phyloP scores from a whole-genome alignment of 2,329 filamentous ascomycete genomes.

The Colletotrichum chrysophilum region DNA sequence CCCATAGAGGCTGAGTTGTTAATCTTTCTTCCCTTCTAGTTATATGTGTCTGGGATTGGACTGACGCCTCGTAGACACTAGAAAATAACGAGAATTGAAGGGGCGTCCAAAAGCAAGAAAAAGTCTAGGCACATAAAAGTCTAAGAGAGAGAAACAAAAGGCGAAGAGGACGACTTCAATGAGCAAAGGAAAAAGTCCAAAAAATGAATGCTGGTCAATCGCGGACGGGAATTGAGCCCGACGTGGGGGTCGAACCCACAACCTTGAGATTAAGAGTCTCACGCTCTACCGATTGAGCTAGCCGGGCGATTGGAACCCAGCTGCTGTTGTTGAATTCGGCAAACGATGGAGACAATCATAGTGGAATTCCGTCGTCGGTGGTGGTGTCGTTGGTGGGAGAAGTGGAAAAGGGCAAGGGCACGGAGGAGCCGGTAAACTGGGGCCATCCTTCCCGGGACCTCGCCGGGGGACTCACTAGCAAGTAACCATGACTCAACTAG shows the following conservation, averaged over 20 bases:
- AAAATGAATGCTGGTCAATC: not conserved
- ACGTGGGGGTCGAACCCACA: slow-evolving; percentile 53
- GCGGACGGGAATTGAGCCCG: slow-evolving; percentile 22
- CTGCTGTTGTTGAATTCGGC: not conserved
- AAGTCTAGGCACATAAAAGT: not conserved
- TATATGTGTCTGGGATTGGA: not conserved
- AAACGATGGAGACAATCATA: not conserved
- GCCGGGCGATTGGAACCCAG: slow-evolving; percentile 44
- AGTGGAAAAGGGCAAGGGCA: not conserved
- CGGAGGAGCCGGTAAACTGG: slow-evolving; percentile 1
- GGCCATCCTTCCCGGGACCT: not conserved
- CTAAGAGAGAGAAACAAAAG: not conserved
- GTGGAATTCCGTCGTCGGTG: not conserved
- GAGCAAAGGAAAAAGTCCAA: not conserved
- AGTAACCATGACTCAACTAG: not conserved
- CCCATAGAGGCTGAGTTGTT: not conserved
- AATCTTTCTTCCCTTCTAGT: too few species aligned
- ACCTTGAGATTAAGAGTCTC: slow-evolving; percentile 71
- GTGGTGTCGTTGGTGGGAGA: not conserved
- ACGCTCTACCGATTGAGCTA: slow-evolving; percentile 78
- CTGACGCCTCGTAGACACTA: not conserved
- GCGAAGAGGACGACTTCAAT: not conserved
- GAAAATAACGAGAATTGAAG: not conserved
- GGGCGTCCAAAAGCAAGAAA: not conserved
- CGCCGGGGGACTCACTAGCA: not conserved